These are phyloP conservation scores for Sphaerulina vaccinii DNA, from an alignment of 2,329 filamentous ascomycete species.

Conservation along the genomic window DNA sequence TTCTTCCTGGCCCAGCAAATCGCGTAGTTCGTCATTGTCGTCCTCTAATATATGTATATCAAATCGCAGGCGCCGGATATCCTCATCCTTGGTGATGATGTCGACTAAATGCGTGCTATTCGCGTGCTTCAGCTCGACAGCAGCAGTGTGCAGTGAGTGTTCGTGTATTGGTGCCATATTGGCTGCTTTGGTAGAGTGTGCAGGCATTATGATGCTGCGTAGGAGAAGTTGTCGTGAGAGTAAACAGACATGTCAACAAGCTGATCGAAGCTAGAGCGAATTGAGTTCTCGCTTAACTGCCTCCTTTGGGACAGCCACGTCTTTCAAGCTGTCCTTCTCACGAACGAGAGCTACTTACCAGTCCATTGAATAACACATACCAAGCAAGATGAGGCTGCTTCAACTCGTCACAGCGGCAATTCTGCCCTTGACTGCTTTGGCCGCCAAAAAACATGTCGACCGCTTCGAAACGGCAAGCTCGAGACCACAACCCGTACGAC, in stretches of 20 bases:
- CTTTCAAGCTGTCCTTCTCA: slow-evolving; percentile 16
- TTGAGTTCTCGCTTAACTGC: neutral
- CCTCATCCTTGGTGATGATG: slow-evolving; percentile 71
- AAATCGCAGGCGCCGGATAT: slow-evolving; percentile 66
- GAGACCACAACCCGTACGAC: slow-evolving; percentile 71
- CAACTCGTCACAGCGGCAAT: slow-evolving; percentile 59
- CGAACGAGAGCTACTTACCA: neutral
- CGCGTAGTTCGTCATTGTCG: slow-evolving; percentile 67
- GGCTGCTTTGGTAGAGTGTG: slow-evolving; percentile 11
- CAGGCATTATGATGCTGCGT: slow-evolving; percentile 17
- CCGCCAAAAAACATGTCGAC: slow-evolving; percentile 58
- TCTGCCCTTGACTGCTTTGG: slow-evolving; percentile 59
- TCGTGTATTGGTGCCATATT: slow-evolving; percentile 35
- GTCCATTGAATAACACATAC: neutral
- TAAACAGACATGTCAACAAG: neutral
- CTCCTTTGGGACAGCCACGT: neutral
- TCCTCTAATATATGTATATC: slow-evolving; percentile 70
- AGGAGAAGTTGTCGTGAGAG: neutral
- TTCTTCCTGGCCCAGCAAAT: slow-evolving; percentile 61
- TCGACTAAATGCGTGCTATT: slow-evolving; percentile 63
- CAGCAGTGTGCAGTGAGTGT: slow-evolving; percentile 53
- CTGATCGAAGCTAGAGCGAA: slow-evolving; percentile 5
- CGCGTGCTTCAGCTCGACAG: slow-evolving; percentile 69
- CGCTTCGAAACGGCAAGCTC: slow-evolving; percentile 70
- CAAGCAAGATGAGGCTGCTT: slow-evolving; percentile 65